phyloP scores from a whole-genome alignment of 164 flowering plant species.

The Santalum album region DNA sequence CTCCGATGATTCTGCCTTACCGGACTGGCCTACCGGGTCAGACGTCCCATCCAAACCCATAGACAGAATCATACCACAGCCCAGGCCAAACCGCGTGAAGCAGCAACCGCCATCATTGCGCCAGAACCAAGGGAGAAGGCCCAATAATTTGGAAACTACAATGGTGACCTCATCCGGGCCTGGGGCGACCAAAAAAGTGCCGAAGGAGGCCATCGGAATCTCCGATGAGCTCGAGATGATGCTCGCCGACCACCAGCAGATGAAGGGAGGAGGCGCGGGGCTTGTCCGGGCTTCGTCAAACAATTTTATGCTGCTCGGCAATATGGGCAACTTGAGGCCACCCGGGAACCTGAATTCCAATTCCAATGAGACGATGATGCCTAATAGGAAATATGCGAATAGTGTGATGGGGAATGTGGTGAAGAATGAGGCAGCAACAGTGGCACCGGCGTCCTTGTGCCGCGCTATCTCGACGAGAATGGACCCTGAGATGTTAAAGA shows the following conservation, averaged over 20 bases:
- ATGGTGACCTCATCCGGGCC: constrained; percentile 5
- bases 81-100: constrained; percentile 12
- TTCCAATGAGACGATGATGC: constrained; percentile 11
- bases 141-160: constrained; percentile 1
- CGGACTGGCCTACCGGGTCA: constrained; percentile 7
- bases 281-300: constrained; percentile 79
- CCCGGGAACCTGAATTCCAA: constrained; percentile 17
- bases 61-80: constrained; percentile 20
- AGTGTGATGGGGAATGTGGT: constrained; percentile 20
- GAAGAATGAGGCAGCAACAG: constrained; percentile 12
- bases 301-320: constrained; percentile 65
- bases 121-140: constrained; percentile 13
- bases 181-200: constrained; percentile 34
- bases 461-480: constrained; percentile 45
- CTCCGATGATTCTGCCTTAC: constrained; percentile 23
- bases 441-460: constrained; percentile 25
- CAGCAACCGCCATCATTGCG: constrained; percentile 11
- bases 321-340: constrained; percentile 72
- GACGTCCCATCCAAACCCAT: constrained; percentile 5
- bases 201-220: constrained; percentile 36
- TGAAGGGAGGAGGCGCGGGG: constrained; percentile 21
- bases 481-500: constrained; percentile 4
- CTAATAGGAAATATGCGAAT: constrained; percentile 16
- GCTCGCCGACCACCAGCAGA: constrained; percentile 48
- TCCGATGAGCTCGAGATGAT: constrained; percentile 79